A percentile compares a stretch with the other conserved stretches of the same genome.
Conservation (phyloP, 768 basidiomycete genomes). For the Ramaria sp. region DNA sequence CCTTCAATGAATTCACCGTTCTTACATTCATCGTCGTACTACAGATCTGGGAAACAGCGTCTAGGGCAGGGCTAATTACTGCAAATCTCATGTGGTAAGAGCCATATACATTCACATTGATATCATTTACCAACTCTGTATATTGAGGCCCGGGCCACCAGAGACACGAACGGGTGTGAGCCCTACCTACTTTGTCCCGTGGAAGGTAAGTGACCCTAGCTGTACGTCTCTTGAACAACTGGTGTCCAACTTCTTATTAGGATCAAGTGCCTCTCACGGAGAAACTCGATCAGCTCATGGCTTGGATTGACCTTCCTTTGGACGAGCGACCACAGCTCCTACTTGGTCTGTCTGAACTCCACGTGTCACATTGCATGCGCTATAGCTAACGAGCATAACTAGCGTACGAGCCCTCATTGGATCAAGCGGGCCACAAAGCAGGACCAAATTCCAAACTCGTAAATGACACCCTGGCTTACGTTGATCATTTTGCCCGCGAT, state of each 20-base stretch:
- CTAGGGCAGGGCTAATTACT: conserved; percentile 57
- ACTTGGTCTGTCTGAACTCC: conserved; percentile 37
- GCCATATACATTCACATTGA: not conserved
- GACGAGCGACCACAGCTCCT: conserved; percentile 68
- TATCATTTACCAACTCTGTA: not conserved
- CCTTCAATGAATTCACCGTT: not conserved
- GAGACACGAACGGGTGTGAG: conserved; percentile 51
- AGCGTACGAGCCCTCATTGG: conserved; percentile 81
- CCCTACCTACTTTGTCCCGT: conserved; percentile 72
- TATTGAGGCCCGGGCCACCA: conserved; percentile 71
- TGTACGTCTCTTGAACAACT: not conserved
- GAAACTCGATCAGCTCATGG: conserved; percentile 68
- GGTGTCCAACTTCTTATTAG: conserved; percentile 15
- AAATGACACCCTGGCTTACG: conserved; percentile 52
- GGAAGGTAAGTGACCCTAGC: conserved; percentile 38
- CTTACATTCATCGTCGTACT: not conserved
- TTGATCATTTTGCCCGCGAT: conserved; percentile 67
- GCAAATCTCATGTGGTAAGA: conserved; percentile 89
- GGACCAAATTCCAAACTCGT: conserved; percentile 62
- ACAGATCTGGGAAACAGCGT: conserved; percentile 88
- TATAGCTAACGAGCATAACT: conserved; percentile 7
- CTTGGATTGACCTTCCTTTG: conserved; percentile 75
- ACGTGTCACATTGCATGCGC: not conserved
- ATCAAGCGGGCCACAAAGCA: conserved; percentile 70
- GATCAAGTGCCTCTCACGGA: conserved; percentile 51